These are phyloP conservation scores for Alternaria panax DNA, from an alignment of 2,329 filamentous ascomycete species.

Conservation along the genomic window DNA sequence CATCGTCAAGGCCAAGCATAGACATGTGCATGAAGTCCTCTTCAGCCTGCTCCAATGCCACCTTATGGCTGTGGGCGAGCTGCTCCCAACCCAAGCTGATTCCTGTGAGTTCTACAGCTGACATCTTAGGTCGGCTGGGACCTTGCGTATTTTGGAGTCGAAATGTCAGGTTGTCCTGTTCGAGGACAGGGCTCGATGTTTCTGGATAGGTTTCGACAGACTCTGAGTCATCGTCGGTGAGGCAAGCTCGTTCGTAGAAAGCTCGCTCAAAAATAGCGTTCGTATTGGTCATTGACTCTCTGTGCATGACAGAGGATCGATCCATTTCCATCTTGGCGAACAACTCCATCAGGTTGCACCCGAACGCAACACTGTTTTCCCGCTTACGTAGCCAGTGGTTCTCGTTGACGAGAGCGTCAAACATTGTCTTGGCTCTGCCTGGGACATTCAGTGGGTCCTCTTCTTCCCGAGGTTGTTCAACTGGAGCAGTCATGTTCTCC, in stretches of 20 bases:
- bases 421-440: constrained; percentile 23
- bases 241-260: constrained; percentile 8
- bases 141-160: constrained; percentile 6
- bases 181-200: background rate
- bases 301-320: background rate
- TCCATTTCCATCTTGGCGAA: constrained; percentile 18
- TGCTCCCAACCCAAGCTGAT: constrained; percentile 16
- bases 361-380: constrained; percentile 28
- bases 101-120: constrained; percentile 13
- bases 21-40: constrained; percentile 16
- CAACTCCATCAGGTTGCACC: constrained; percentile 20
- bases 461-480: constrained; percentile 23
- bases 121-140: constrained; percentile 15
- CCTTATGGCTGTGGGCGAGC: constrained; percentile 9
- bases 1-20: constrained; percentile 6
- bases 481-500: constrained; percentile 8
- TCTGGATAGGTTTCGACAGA: background rate
- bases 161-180: background rate
- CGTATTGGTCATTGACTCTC: constrained; percentile 3
- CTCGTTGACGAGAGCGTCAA: constrained; percentile 37
- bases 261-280: background rate
- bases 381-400: constrained; percentile 42
- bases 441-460: constrained; percentile 17
- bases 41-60: constrained; percentile 15
- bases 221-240: constrained; percentile 15